A percentile compares a stretch with the other conserved stretches of the same genome.
These are phyloP conservation scores for Phytopythium oedochilum DNA, from an alignment of 352 stramenopile species.

Conservation along the genomic window DNA sequence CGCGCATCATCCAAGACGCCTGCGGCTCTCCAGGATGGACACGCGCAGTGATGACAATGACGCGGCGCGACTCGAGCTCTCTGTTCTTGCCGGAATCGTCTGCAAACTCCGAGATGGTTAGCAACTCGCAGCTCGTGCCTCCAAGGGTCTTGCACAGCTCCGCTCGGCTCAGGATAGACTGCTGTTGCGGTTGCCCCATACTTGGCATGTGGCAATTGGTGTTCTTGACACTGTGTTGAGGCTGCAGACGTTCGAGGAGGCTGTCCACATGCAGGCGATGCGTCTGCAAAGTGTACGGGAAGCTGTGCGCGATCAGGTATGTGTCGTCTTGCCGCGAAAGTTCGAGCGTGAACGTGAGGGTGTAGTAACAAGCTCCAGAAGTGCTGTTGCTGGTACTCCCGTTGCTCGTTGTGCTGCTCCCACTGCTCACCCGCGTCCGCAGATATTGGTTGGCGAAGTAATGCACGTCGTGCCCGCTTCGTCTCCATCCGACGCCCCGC, in stretches of 20 bases:
- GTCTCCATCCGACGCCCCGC: slow-evolving; percentile 63
- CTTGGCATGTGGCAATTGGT: no score
- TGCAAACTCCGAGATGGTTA: slow-evolving; percentile 71
- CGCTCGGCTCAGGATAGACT: slow-evolving; percentile 32
- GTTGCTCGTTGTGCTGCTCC: neutral
- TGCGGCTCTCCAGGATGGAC: slow-evolving; percentile 91
- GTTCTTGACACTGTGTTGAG: neutral
- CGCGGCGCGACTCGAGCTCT: slow-evolving; percentile 29
- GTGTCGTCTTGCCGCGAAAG: slow-evolving; percentile 80
- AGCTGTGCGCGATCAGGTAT: slow-evolving; percentile 89
- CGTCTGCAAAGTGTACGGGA: slow-evolving; percentile 90
- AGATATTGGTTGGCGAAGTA: slow-evolving; percentile 80
- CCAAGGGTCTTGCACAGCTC: slow-evolving; percentile 58
- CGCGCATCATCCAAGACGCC: slow-evolving; percentile 93
- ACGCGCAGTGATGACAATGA: slow-evolving; percentile 80
- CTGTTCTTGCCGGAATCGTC: slow-evolving; percentile 4
- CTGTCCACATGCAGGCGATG: slow-evolving; percentile 56
- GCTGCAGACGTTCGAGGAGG: slow-evolving; percentile 2
- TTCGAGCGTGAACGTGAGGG: slow-evolving; percentile 85
- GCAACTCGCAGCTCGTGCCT: slow-evolving; percentile 55
- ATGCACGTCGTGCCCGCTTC: slow-evolving; percentile 74
- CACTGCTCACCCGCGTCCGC: slow-evolving; percentile 7
- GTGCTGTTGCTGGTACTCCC: neutral
- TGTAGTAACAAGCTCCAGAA: slow-evolving; percentile 54
- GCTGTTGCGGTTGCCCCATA: slow-evolving; percentile 1